Conservation (phyloP, 1,284 basidiomycete genomes). For the Melampsora americana region DNA sequence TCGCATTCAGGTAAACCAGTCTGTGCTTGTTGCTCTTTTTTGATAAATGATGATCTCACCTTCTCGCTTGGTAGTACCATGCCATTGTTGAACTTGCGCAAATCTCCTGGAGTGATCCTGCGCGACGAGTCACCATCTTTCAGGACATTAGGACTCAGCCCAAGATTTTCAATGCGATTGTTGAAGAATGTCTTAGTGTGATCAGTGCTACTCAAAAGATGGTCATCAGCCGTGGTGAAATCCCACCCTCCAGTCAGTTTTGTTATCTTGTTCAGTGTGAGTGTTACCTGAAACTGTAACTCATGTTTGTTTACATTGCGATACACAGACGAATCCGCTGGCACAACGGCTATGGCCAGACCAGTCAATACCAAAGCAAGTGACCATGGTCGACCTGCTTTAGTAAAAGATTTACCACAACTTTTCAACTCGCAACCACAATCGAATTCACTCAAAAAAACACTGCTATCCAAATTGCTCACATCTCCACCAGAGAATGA, state of each 20-base stretch:
- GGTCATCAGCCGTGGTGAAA: conserved; percentile 61
- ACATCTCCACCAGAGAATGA: conserved; percentile 9
- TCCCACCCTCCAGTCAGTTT: conserved; percentile 8
- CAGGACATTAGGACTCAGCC: conserved; percentile 67
- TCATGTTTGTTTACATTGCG: too few relatives aligned
- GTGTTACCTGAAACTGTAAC: too few relatives aligned
- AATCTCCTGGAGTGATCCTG: conserved; percentile 52
- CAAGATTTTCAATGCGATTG: conserved; percentile 64
- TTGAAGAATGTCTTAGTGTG: conserved; percentile 62
- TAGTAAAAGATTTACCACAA: conserved; percentile 32
- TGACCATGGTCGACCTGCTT: conserved; percentile 15
- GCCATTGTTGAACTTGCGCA: conserved; percentile 53
- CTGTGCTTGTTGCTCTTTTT: neutral
- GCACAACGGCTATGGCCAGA: neutral
- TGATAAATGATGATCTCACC: conserved; percentile 11
- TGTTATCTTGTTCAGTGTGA: neutral
- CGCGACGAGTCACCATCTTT: conserved; percentile 63
- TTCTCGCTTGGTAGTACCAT: conserved; percentile 49
- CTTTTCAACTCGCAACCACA: conserved; percentile 17
- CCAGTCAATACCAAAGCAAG: neutral
- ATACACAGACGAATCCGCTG: neutral
- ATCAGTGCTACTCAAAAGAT: conserved; percentile 67
- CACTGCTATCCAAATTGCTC: conserved; percentile 23
- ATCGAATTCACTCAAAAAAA: conserved; percentile 25
- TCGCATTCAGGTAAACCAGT: conserved; percentile 51